phyloP scores from a whole-genome alignment of 2,329 filamentous ascomycete species.

The Fonsecaea erecta region DNA sequence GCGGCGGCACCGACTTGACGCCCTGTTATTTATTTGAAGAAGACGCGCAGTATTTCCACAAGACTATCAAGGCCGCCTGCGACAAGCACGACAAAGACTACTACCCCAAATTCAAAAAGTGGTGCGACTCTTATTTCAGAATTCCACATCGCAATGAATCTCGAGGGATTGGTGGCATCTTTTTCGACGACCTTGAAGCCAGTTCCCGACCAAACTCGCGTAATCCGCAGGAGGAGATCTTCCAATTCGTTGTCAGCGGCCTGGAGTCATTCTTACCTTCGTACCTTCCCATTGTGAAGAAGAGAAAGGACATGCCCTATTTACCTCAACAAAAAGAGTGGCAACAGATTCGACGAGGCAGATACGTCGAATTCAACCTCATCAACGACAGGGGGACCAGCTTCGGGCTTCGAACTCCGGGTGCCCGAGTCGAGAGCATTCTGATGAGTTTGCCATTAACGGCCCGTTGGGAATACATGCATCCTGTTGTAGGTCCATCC shows the following conservation, averaged over 20 bases:
- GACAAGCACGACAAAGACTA: slow-evolving; percentile 91
- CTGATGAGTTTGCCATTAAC: slow-evolving; percentile 95
- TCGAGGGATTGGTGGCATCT: slow-evolving; percentile 91
- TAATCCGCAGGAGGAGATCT: slow-evolving; percentile 85
- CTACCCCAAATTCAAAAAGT: slow-evolving; percentile 93
- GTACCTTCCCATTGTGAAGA: slow-evolving; percentile 86
- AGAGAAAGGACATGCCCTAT: slow-evolving; percentile 88
- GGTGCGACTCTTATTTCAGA: slow-evolving; percentile 97
- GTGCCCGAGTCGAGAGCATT: slow-evolving; percentile 91
- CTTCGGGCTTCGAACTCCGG: slow-evolving; percentile 91
- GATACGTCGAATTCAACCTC: slow-evolving; percentile 98
- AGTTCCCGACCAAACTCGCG: slow-evolving; percentile 57
- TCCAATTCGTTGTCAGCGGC: slow-evolving; percentile 85
- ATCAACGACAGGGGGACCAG: slow-evolving; percentile 94
- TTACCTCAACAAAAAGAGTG: slow-evolving; percentile 87
- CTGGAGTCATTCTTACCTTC: slow-evolving; percentile 85
- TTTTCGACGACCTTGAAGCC: slow-evolving; percentile 94
- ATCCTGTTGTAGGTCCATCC: slow-evolving; percentile 48
- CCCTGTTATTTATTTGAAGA: slow-evolving; percentile 95
- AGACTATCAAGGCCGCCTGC: slow-evolving; percentile 87
- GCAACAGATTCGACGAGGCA: slow-evolving; percentile 92
- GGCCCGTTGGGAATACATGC: slow-evolving; percentile 95
- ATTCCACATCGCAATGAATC: slow-evolving; percentile 88
- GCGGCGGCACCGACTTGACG: slow-evolving; percentile 91
- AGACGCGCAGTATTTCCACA: slow-evolving; percentile 96